These are phyloP conservation scores for Saccharomycopsis sp. DNA, from an alignment of 805 yeast species.

Conservation along the genomic window DNA sequence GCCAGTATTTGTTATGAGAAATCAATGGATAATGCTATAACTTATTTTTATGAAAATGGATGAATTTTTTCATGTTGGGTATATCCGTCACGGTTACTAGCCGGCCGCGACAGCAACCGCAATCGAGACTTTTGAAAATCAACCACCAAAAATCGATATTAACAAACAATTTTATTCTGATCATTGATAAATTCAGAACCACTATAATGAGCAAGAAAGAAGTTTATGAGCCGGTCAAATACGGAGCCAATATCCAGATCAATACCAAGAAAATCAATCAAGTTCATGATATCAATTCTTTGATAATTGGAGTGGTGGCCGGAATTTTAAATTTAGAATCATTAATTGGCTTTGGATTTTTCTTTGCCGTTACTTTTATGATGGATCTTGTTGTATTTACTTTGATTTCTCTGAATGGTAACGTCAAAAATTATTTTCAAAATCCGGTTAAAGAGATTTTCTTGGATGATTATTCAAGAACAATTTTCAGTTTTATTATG, in stretches of 20 bases:
- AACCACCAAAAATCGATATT: too few relatives aligned
- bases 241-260: conserved; percentile 13
- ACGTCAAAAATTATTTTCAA: conserved; percentile 10
- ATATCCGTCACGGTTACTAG: not conserved
- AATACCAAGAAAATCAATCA: conserved; percentile 7
- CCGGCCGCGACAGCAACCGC: not conserved
- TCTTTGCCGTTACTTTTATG: conserved; percentile 4
- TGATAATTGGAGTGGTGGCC: conserved; percentile 9
- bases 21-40: too few relatives aligned
- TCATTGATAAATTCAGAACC: too few relatives aligned
- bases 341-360: conserved; percentile 14
- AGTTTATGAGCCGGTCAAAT: conserved; percentile 8
- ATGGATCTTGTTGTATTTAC: conserved; percentile 9
- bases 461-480: conserved; percentile 13
- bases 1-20: too few relatives aligned
- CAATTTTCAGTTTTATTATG: conserved; percentile 16
- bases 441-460: conserved; percentile 15
- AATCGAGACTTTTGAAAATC: too few relatives aligned
- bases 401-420: not conserved
- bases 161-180: too few relatives aligned
- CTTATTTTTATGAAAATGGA: too few relatives aligned
- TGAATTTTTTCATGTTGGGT: too few relatives aligned
- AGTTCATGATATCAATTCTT: conserved; percentile 12
- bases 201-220: not conserved
- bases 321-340: conserved; percentile 15